Percentiles rank a stretch among this genome's conserved stretches.
Evolutionary conservation across 2,329 filamentous ascomycete genomes (phyloP).

Genomic region (Exophiala phaeomuriformis): DNA sequence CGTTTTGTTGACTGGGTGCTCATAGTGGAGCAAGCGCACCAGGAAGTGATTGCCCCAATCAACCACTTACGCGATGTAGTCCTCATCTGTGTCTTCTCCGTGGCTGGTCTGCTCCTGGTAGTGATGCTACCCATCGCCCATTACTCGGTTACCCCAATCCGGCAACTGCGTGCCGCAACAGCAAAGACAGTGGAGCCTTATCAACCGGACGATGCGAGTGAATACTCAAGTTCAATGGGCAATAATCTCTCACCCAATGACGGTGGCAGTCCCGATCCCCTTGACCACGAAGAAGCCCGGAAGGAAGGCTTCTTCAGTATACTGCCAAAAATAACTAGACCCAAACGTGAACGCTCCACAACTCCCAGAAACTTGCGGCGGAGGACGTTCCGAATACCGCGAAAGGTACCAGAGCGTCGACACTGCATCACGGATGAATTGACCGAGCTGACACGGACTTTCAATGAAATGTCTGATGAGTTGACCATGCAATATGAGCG

Average conservation of each 20-base stretch:
- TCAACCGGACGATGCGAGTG: conserved; percentile 34
- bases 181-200: conserved; percentile 61
- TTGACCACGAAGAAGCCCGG: conserved; percentile 35
- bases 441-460: conserved; percentile 74
- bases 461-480: conserved; percentile 92
- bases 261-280: conserved; percentile 44
- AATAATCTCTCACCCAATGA: conserved; percentile 34
- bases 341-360: conserved; percentile 9
- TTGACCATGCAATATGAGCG: conserved; percentile 76
- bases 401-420: conserved; percentile 67
- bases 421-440: conserved; percentile 75
- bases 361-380: conserved; percentile 24
- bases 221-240: conserved; percentile 32
- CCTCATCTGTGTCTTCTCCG: conserved; percentile 77
- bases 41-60: conserved; percentile 71
- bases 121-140: conserved; percentile 74
- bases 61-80: conserved; percentile 69
- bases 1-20: conserved; percentile 73
- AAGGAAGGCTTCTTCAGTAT: conserved; percentile 28
- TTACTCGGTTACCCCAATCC: conserved; percentile 71
- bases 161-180: conserved; percentile 66
- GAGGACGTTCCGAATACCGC: conserved; percentile 67
- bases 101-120: conserved; percentile 63
- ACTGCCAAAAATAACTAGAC: conserved; percentile 15
- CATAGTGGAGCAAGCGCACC: conserved; percentile 65